A percentile compares a stretch with the other conserved stretches of the same genome.
Conservation (phyloP, 306 rosid genomes). For the Cajanus cajan region DNA sequence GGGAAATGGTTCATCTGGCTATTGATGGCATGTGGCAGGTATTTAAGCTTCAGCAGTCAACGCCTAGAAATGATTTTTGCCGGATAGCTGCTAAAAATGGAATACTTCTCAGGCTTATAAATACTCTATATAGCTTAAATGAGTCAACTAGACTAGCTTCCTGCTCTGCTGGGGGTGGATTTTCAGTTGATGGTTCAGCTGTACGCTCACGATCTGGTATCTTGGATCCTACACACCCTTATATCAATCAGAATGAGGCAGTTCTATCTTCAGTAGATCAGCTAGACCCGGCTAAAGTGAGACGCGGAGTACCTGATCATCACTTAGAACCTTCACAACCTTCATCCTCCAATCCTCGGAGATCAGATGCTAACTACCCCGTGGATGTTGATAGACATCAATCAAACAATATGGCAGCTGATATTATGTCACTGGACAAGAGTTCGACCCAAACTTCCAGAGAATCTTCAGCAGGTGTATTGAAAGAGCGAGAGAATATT, state of each 20-base stretch:
- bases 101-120: slow-evolving; percentile 91
- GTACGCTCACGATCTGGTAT: slow-evolving; percentile 84
- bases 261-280: slow-evolving; percentile 56
- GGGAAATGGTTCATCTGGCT: slow-evolving; percentile 99
- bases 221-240: slow-evolving; percentile 66
- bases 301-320: slow-evolving; percentile 70
- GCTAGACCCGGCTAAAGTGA: slow-evolving; percentile 58
- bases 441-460: slow-evolving; percentile 45
- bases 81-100: slow-evolving; percentile 96
- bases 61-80: slow-evolving; percentile 92
- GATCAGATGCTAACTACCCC: slow-evolving; percentile 65
- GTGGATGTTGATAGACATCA: slow-evolving; percentile 69
- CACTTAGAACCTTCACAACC: slow-evolving; percentile 75
- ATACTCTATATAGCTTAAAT: slow-evolving; percentile 94
- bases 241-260: slow-evolving; percentile 62
- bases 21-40: slow-evolving; percentile 99
- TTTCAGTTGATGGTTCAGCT: slow-evolving; percentile 66
- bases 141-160: slow-evolving; percentile 96
- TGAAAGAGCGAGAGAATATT: slow-evolving; percentile 60
- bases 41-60: slow-evolving; percentile 96
- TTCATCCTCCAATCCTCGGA: slow-evolving; percentile 79
- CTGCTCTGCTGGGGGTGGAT: slow-evolving; percentile 74
- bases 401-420: slow-evolving; percentile 56
- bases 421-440: slow-evolving; percentile 55
- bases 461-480: slow-evolving; percentile 49